Percentiles rank a stretch among this genome's conserved stretches.
Evolutionary conservation across 2,329 filamentous ascomycete genomes (phyloP).

Genomic region (Aspergillus pseudoviridinutans): DNA sequence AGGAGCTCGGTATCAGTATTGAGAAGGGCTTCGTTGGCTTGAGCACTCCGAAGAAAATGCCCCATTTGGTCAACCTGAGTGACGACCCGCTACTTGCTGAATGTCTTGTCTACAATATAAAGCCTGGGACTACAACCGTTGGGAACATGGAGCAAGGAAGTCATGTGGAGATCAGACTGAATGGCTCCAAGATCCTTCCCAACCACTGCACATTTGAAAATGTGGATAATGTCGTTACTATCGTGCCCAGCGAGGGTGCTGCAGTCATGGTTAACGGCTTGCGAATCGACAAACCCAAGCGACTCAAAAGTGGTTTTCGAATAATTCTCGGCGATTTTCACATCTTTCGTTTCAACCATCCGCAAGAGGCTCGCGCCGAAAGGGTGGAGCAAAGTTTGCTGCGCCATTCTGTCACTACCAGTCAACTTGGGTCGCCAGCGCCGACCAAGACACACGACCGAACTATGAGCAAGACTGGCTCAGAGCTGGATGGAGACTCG

Average conservation of each 20-base stretch:
- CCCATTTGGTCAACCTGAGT: conserved; percentile 96
- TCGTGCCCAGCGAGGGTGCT: conserved; percentile 84
- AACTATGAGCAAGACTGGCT: conserved; percentile 71
- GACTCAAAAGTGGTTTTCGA: conserved; percentile 85
- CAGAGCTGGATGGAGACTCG: conserved; percentile 68
- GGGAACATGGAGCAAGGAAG: conserved; percentile 86
- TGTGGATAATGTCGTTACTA: conserved; percentile 83
- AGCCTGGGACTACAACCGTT: conserved; percentile 89
- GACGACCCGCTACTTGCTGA: conserved; percentile 89
- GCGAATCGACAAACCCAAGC: conserved; percentile 77
- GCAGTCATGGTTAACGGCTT: conserved; percentile 98
- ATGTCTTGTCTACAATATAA: conserved; percentile 96
- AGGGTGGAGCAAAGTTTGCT: conserved; percentile 82
- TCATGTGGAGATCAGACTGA: conserved; percentile 84
- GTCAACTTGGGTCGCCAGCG: conserved; percentile 62
- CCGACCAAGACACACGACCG: conserved; percentile 69
- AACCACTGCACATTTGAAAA: conserved; percentile 96
- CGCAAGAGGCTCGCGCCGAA: conserved; percentile 90
- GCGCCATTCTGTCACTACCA: conserved; percentile 70
- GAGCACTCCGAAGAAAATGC: conserved; percentile 98
- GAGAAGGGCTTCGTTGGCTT: conserved; percentile 96
- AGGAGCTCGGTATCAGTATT: conserved; percentile 97
- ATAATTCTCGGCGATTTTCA: conserved; percentile 98
- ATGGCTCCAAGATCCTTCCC: conserved; percentile 86
- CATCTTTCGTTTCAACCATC: conserved; percentile 98